Evolutionary conservation across 768 basidiomycete genomes (phyloP).

Genomic region (Chalciporus piperatus): DNA sequence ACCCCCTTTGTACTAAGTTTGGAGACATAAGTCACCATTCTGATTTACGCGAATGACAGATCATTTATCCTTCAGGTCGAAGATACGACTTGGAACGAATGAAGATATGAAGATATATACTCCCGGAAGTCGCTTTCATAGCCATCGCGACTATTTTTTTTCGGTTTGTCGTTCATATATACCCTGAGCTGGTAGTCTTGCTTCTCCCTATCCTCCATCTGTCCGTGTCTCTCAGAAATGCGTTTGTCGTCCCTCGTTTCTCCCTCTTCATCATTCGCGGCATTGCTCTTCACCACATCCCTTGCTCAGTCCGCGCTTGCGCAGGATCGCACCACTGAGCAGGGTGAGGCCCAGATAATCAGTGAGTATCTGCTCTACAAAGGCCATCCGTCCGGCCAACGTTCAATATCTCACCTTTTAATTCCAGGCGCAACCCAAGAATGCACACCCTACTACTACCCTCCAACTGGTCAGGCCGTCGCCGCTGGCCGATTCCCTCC

Average conservation of each 20-base stretch:
- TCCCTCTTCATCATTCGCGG: not conserved
- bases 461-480: slow-evolving; percentile 32
- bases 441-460: slow-evolving; percentile 44
- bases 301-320: slow-evolving; percentile 9
- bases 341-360: slow-evolving; percentile 35
- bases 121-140: too few relatives aligned
- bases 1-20: too few relatives aligned
- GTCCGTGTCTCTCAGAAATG: slow-evolving; percentile 4
- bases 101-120: too few relatives aligned
- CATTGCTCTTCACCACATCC: not conserved
- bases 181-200: too few relatives aligned
- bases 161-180: too few relatives aligned
- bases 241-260: slow-evolving; percentile 16
- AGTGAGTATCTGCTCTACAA: slow-evolving; percentile 22
- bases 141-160: too few relatives aligned
- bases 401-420: not conserved
- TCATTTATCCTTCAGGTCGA: too few relatives aligned
- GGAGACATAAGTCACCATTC: too few relatives aligned
- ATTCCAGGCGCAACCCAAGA: slow-evolving; percentile 35
- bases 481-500: slow-evolving; percentile 39
- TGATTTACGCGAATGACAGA: too few relatives aligned
- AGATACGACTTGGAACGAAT: too few relatives aligned
- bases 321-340: slow-evolving; percentile 34
- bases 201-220: too few relatives aligned
- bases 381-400: too few relatives aligned